phyloP scores from a whole-genome alignment of 1,284 basidiomycete genomes.

The Cryptococcus sp. region DNA sequence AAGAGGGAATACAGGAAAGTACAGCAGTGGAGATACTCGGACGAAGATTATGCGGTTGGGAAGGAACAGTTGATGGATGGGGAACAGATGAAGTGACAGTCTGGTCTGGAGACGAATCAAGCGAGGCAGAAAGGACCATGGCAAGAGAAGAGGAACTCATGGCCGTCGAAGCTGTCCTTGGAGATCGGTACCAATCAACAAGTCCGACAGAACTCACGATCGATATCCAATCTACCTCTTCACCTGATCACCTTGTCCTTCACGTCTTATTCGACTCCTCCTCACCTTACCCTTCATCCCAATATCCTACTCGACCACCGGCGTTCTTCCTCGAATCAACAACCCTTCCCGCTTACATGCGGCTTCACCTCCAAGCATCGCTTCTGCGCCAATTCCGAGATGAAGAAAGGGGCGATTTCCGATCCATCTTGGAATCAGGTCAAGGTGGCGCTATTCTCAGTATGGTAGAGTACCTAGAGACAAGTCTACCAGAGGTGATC shows the following conservation, averaged over 20 bases:
- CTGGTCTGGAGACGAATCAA: conserved; percentile 54
- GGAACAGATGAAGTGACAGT: conserved; percentile 50
- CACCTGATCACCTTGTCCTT: conserved; percentile 54
- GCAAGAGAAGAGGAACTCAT: conserved; percentile 69
- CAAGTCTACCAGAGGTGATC: conserved; percentile 61
- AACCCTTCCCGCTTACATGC: conserved; percentile 72
- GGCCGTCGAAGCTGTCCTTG: conserved; percentile 55
- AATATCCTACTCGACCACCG: conserved; percentile 55
- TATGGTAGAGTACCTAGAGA: conserved; percentile 69
- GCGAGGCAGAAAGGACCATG: conserved; percentile 51
- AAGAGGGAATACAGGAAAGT: conserved; percentile 19
- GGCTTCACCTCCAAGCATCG: conserved; percentile 71
- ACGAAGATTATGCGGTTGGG: conserved; percentile 46
- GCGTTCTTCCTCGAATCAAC: conserved; percentile 70
- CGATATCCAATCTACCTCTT: conserved; percentile 59
- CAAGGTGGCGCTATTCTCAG: conserved; percentile 70
- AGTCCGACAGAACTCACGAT: conserved; percentile 52
- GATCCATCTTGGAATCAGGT: conserved; percentile 58
- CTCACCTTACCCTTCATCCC: conserved; percentile 56
- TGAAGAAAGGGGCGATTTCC: conserved; percentile 50
- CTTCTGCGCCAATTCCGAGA: conserved; percentile 57
- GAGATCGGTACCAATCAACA: conserved; percentile 44
- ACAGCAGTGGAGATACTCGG: conserved; percentile 45
- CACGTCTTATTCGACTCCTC: conserved; percentile 60
- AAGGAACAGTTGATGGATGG: conserved; percentile 47